A percentile compares a stretch with the other conserved stretches of the same genome.
Conservation (phyloP, 805 yeast genomes). For the Ogataea populi-albae region DNA sequence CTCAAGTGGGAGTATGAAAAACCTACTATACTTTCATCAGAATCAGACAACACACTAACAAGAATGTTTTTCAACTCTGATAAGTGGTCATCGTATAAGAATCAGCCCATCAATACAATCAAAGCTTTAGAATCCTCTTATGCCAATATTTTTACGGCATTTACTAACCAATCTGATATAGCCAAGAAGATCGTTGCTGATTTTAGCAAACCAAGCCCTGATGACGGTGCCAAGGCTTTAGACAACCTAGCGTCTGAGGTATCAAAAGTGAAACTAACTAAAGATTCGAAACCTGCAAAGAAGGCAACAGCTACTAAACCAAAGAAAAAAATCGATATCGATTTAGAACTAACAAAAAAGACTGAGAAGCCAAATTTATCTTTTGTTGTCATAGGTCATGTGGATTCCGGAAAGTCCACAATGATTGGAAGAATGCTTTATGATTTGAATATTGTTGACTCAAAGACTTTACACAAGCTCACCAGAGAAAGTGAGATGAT, state of each 20-base stretch:
- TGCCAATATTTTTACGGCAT: constrained; percentile 11
- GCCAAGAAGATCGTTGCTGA: constrained; percentile 47
- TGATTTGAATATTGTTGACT: constrained; percentile 65
- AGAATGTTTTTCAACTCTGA: constrained; percentile 3
- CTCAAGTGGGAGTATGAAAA: constrained; percentile 5
- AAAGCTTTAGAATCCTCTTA: constrained; percentile 5
- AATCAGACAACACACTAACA: constrained; percentile 13
- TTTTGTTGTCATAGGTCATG: constrained; percentile 84
- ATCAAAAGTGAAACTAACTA: constrained; percentile 20
- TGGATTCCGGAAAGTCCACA: constrained; percentile 83
- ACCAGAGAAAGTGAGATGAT: constrained; percentile 60
- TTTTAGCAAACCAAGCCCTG: constrained; percentile 77
- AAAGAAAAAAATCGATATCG: constrained; percentile 42
- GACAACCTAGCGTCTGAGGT: constrained; percentile 28
- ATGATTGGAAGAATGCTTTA: constrained; percentile 70
- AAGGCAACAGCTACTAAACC: constrained; percentile 37
- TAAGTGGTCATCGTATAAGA: constrained; percentile 1
- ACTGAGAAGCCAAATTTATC: constrained; percentile 52
- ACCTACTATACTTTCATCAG: constrained; percentile 4
- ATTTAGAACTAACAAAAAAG: constrained; percentile 36
- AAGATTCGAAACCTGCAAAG: constrained; percentile 9
- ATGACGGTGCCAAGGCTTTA: constrained; percentile 43
- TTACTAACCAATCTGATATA: constrained; percentile 41
- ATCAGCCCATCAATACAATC: constrained; percentile 9
- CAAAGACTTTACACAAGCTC: constrained; percentile 58